phyloP scores from a whole-genome alignment of 2,329 filamentous ascomycete genomes.

The Coniochaeta prunicola region DNA sequence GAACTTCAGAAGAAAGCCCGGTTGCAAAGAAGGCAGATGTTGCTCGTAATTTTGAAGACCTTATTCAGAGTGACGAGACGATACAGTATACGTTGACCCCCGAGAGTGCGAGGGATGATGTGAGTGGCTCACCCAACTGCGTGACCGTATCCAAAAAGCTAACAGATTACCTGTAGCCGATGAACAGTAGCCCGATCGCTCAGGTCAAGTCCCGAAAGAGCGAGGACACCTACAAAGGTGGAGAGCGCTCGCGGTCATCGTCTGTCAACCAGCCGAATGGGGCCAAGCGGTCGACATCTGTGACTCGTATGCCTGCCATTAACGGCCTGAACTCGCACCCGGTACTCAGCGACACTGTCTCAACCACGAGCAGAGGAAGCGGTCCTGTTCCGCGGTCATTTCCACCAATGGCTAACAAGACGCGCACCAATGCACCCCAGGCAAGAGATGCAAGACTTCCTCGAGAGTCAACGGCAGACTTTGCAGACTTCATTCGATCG shows the following conservation, averaged over 20 bases:
- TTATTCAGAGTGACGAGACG: constrained; percentile 76
- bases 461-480: constrained; percentile 68
- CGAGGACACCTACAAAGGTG: constrained; percentile 34
- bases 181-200: constrained; percentile 32
- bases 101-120: constrained; percentile 69
- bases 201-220: constrained; percentile 35
- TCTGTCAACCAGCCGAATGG: constrained; percentile 28
- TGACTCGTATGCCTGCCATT: constrained; percentile 16
- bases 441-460: constrained; percentile 69
- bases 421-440: constrained; percentile 23
- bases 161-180: constrained; percentile 31
- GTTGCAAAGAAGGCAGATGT: constrained; percentile 41
- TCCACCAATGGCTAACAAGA: constrained; percentile 22
- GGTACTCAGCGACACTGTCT: constrained; percentile 14
- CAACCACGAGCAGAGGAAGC: constrained; percentile 14
- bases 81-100: constrained; percentile 78
- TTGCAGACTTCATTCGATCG: constrained; percentile 83
- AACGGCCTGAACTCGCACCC: constrained; percentile 30
- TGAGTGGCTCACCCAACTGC: constrained; percentile 31
- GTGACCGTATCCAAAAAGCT: constrained; percentile 3
- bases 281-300: constrained; percentile 23
- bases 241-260: constrained; percentile 40
- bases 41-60: constrained; percentile 65
- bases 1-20: constrained; percentile 50
- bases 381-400: constrained; percentile 23